Evolutionary conservation across 352 stramenopile species (phyloP).

Genomic region (Thraustochytrium sp.): DNA sequence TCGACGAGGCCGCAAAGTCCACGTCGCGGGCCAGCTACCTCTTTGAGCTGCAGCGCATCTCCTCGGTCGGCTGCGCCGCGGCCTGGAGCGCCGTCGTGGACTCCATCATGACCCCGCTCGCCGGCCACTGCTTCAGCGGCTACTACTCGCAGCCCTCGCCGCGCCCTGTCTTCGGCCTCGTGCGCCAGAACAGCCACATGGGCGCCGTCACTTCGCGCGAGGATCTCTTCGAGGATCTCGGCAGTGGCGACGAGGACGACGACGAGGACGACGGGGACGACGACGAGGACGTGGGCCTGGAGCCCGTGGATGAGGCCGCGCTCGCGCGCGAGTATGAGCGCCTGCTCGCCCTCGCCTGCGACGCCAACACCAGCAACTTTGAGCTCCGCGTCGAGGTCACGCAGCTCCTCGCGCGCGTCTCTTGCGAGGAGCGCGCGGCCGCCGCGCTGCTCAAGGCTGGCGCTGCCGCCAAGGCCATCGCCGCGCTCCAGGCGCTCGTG

Average conservation of each 20-base stretch:
- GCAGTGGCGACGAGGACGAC: not conserved
- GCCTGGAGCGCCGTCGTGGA: not conserved
- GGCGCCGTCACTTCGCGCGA: not conserved
- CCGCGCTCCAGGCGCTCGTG: not conserved
- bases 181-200: not conserved
- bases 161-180: not conserved
- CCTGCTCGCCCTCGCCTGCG: not conserved
- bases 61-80: not conserved
- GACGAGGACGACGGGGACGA: not conserved
- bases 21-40: not conserved
- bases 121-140: not conserved
- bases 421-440: not conserved
- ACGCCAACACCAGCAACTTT: not conserved
- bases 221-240: not conserved
- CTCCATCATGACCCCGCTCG: slow-evolving; percentile 5
- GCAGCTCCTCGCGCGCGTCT: slow-evolving; percentile 1
- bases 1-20: not conserved
- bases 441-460: not conserved
- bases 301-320: not conserved
- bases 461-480: not conserved
- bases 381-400: not conserved
- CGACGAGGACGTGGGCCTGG: not conserved
- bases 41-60: not conserved
- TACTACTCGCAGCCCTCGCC: not conserved
- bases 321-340: not conserved